Conservation (phyloP, 192 early-diverging fungal species). For the Coemansia sp. region DNA sequence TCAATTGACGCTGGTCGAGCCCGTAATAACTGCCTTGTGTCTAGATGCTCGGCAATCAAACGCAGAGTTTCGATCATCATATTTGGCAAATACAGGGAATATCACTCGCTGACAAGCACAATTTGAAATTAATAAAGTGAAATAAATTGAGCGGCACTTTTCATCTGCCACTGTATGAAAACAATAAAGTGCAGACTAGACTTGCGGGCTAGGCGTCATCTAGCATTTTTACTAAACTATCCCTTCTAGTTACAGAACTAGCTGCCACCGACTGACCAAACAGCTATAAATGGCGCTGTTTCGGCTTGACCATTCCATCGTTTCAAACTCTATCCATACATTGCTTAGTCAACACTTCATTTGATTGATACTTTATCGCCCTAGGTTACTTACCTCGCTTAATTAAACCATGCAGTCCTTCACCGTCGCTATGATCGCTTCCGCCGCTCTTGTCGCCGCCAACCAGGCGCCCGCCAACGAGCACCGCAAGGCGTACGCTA, state of each 20-base stretch:
- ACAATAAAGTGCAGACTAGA: not conserved
- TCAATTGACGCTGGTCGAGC: not conserved
- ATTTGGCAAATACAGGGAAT: not conserved
- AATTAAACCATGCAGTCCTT: slow-evolving; percentile 36
- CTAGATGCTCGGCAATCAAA: not conserved
- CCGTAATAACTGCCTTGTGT: not conserved
- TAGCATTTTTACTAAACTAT: no score
- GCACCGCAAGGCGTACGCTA: slow-evolving; percentile 44
- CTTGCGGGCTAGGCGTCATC: no score
- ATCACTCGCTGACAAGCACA: not conserved
- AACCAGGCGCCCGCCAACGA: slow-evolving; percentile 17
- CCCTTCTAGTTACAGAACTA: not conserved
- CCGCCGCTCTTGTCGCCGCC: slow-evolving; percentile 27
- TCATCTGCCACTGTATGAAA: not conserved
- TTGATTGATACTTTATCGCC: not conserved
- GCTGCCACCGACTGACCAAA: not conserved
- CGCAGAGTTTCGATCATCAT: no score
- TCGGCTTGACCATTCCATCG: not conserved
- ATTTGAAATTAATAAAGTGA: not conserved
- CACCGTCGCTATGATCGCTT: slow-evolving; percentile 23
- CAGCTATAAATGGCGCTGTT: not conserved
- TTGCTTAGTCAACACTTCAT: slow-evolving; percentile 8
- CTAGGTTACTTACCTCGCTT: not conserved
- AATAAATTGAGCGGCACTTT: not conserved
- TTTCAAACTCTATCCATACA: not conserved